A percentile compares a stretch with the other conserved stretches of the same genome.
Conservation (phyloP, 306 rosid genomes). For the Hippophae gyantsensis region DNA sequence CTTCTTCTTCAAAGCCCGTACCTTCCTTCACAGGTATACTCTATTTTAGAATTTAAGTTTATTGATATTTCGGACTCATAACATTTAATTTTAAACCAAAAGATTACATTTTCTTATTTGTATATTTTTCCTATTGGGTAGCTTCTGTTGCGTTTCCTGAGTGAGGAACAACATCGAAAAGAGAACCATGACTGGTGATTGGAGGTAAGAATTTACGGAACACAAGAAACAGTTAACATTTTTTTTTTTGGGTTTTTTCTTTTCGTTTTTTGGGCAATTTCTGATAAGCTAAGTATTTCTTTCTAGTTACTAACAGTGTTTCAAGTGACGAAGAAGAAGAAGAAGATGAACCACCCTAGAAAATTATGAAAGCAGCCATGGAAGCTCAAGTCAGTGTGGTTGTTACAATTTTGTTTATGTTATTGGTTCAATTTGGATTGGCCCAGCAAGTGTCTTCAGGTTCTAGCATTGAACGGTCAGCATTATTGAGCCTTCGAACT, state of each 20-base stretch:
- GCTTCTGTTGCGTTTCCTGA: constrained; percentile 23
- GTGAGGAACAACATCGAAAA: constrained; percentile 14
- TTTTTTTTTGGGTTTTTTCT: constrained; percentile 1
- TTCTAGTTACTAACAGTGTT: background rate
- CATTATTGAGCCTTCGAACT: constrained; percentile 61
- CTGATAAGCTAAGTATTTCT: constrained; percentile 6
- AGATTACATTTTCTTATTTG: constrained; percentile 1
- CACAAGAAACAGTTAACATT: constrained; percentile 4
- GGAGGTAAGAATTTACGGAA: constrained; percentile 25
- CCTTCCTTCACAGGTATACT: background rate
- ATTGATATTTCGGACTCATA: background rate
- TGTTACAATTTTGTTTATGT: constrained; percentile 18
- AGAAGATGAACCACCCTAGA: constrained; percentile 16
- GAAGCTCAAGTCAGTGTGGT: constrained; percentile 30
- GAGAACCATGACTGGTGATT: constrained; percentile 32
- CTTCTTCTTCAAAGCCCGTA: constrained; percentile 14
- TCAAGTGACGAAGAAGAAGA: constrained; percentile 8
- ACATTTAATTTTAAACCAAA: background rate
- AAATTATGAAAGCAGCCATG: constrained; percentile 29
- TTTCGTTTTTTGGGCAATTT: constrained; percentile 7
- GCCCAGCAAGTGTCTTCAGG: constrained; percentile 27
- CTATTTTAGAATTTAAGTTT: background rate
- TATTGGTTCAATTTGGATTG: constrained; percentile 32
- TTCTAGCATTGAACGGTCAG: constrained; percentile 42
- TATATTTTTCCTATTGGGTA: background rate